A percentile compares a stretch with the other conserved stretches of the same genome.
phyloP scores from a whole-genome alignment of 2,329 filamentous ascomycete genomes.

The Cordyceps javanica region DNA sequence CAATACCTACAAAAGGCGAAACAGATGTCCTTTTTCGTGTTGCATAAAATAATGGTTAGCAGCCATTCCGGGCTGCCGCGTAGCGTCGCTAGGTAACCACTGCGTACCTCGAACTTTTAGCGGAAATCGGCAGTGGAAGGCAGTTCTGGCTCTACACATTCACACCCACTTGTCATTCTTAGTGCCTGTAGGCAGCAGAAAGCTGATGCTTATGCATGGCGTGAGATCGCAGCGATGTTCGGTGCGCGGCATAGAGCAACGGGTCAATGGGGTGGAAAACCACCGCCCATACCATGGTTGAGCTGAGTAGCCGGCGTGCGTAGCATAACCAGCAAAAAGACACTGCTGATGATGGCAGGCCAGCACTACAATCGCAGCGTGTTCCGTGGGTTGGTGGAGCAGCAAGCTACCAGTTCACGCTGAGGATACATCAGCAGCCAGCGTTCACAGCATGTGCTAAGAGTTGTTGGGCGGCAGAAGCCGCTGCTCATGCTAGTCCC shows the following conservation, averaged over 20 bases:
- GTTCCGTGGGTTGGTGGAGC: neutral
- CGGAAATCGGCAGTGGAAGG: too few relatives aligned
- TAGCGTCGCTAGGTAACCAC: too few relatives aligned
- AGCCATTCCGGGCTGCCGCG: too few relatives aligned
- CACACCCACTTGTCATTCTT: neutral
- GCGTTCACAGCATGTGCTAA: neutral
- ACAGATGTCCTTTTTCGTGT: too few relatives aligned
- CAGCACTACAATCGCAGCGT: neutral
- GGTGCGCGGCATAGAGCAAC: neutral
- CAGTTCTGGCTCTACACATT: too few relatives aligned
- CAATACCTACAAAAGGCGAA: too few relatives aligned
- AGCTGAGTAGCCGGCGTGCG: neutral
- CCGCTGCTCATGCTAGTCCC: neutral
- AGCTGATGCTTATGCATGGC: neutral
- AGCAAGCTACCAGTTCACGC: neutral
- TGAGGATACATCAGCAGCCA: neutral
- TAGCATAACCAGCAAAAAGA: neutral
- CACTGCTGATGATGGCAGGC: neutral
- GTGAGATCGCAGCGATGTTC: neutral
- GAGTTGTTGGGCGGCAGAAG: neutral
- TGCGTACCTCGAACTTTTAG: too few relatives aligned
- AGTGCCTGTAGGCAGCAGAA: neutral
- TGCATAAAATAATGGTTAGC: too few relatives aligned
- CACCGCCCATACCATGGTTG: neutral
- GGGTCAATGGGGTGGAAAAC: neutral